Base-by-base conservation (phyloP, 2,329 filamentous ascomycete genomes). In the Ophiocordyceps camponoti-leonardi region DNA sequence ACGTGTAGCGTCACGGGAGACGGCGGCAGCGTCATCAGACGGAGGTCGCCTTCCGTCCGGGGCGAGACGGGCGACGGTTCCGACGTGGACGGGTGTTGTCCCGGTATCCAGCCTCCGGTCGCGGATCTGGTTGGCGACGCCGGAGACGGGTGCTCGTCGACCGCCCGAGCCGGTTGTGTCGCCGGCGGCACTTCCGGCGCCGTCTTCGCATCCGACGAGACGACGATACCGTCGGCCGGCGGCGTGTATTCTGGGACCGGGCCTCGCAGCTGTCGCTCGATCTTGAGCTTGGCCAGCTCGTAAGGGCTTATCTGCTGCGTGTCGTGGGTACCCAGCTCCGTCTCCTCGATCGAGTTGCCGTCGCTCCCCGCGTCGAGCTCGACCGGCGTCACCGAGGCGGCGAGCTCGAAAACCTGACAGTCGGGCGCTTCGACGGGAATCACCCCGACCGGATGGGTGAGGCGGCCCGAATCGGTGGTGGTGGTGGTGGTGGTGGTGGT, bases 341-440 rank as follows among this genome's bases (percentile, higher is more conserved):
- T 64, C 1, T 65, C 64, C 13, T 60, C 61, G 14, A 60, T 54
- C 6, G 60, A 65, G 42, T 56, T 55, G 11, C 56, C 59, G 43
- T 67, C 61, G 12, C 58, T 43, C 11, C 61, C 45, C 16, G 59
- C 67, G 41, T 74, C 69, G 40, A 77, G 59, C 52, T 77, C 73
- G 6, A 63, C 67, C 0, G 71, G 71, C 2, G 61, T 58, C 1
- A 60, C 50, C 0, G 66, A 66, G 6, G 63, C 71, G 2, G 72
- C 63, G 53, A 76, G 54, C 51, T 76, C 72, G 47, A 72, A 73
- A 3, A 73, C 65, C 49, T 72, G 67, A 37, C 71, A 68, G 44
- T 66, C 63, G 2, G 62, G 53, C 42, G 64, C 56, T 54, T 66
- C 52, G 19, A 51, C 49, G 41, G 61, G 56, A 23, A 41, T 28